Base-by-base conservation (phyloP, 2,329 filamentous ascomycete species). In the Botrytis cinerea region DNA sequence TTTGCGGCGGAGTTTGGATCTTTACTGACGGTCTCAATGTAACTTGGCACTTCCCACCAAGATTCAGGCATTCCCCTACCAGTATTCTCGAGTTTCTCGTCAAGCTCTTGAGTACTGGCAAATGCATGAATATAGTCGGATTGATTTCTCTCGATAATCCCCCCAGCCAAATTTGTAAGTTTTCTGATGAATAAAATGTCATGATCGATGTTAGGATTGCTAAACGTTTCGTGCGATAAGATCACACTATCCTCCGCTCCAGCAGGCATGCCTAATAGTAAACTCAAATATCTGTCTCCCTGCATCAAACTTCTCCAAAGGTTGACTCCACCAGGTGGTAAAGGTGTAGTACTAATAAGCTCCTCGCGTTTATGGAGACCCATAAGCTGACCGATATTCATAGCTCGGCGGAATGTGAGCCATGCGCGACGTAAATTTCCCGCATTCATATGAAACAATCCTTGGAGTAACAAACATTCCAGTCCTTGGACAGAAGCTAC, bases 341-440 rank as follows among this genome's bases (percentile, higher is more conserved):
- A 60, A 32, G 48, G 9, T 32, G 32, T 14, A n/a, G n/a, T 70
- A 20, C 68, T 38, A 18, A 64, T 38, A 18, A 64, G 60, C 25
- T 73, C 67, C 38, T 76, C 63, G 25, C 73, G 71, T 43, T 74
- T 75, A 45, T 82, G 75, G 1, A 80, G 73, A 16, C 78, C 78
- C 77, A 80, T 79, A 59, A 81, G 74, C 71, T 81, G 78, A 28
- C 84, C 86, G 51, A 88, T 81, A 63, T 82, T 84, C 48, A 89
- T 79, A 7, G 86, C 85, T 8, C 86, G 82, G 0, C 87, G 83
- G 51, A 81, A 81, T 0, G 81, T 79, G 6, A 87, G 75, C 85
- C 85, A 88, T 0, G 85, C 82, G 62, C 86, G 86, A 35, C 87
- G 84, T 4, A 87, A 80, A 43, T 85, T 83, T 1, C 87, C 87